Conservation (phyloP, 345 rosid genomes). For the Lepidium didymum region DNA sequence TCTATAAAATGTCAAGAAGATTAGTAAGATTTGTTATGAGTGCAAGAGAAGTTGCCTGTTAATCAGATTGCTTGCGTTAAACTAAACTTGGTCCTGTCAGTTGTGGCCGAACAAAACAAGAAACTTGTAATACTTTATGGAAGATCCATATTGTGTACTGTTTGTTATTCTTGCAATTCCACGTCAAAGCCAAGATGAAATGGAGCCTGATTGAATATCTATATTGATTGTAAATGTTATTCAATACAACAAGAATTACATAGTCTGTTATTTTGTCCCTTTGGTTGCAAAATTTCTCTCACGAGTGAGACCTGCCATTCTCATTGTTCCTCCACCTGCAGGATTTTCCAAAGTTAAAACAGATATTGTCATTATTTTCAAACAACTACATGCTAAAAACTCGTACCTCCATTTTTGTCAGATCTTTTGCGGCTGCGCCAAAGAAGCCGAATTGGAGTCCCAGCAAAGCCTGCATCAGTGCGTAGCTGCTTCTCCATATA, state of each 20-base stretch:
- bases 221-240: not conserved
- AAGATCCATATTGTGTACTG: not conserved
- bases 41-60: too few relatives aligned
- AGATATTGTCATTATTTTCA: not conserved
- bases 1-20: not conserved
- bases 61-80: too few relatives aligned
- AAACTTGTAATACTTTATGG: not conserved
- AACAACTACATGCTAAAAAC: not conserved
- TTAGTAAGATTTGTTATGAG: not conserved
- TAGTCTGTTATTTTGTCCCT: not conserved
- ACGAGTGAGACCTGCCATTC: constrained; percentile 25
- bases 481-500: constrained; percentile 97
- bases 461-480: constrained; percentile 74
- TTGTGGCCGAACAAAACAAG: not conserved
- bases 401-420: constrained; percentile 39
- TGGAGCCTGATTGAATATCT: not conserved
- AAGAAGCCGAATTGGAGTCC: constrained; percentile 82
- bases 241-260: not conserved
- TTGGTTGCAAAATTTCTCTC: constrained; percentile 25
- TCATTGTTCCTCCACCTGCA: constrained; percentile 31
- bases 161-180: not conserved
- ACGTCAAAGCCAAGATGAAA: not conserved
- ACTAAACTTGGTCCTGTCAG: not conserved
- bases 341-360: not conserved
- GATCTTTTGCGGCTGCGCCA: constrained; percentile 88